These are phyloP conservation scores for Arxiozyma slooffiae DNA, from an alignment of 1,139 yeast species.

Conservation along the genomic window DNA sequence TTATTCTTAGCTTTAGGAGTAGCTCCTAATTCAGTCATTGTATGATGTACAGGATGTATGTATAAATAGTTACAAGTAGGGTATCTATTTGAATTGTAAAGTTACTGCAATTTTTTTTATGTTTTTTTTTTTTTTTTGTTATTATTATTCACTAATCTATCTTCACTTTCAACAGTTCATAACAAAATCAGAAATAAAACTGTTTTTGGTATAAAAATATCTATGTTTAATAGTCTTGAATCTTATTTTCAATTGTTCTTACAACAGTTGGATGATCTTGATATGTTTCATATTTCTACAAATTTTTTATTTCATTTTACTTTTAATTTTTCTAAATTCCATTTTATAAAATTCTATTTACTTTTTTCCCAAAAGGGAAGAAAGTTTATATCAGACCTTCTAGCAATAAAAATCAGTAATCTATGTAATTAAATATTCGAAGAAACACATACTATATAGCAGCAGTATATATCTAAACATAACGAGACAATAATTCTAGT, in stretches of 20 bases:
- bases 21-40: slow-evolving; percentile 10
- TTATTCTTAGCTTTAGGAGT: slow-evolving; percentile 12
- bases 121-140: no score
- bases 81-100: background rate
- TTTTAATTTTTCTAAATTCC: background rate
- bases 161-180: background rate
- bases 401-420: no score
- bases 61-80: background rate
- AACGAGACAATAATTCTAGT: no score
- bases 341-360: slow-evolving; percentile 3
- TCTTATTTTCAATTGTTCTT: no score
- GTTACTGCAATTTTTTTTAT: background rate
- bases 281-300: background rate
- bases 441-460: background rate
- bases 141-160: no score
- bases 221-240: no score
- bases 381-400: background rate
- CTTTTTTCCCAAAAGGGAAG: slow-evolving; percentile 8
- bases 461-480: background rate
- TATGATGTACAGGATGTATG: background rate
- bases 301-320: background rate
- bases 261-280: no score
- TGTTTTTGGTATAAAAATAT: no score
- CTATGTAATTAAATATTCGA: no score
- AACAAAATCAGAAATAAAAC: background rate